These are phyloP conservation scores for Trypethelium eluteriae DNA, from an alignment of 495 filamentous ascomycete genomes.

Conservation along the genomic window DNA sequence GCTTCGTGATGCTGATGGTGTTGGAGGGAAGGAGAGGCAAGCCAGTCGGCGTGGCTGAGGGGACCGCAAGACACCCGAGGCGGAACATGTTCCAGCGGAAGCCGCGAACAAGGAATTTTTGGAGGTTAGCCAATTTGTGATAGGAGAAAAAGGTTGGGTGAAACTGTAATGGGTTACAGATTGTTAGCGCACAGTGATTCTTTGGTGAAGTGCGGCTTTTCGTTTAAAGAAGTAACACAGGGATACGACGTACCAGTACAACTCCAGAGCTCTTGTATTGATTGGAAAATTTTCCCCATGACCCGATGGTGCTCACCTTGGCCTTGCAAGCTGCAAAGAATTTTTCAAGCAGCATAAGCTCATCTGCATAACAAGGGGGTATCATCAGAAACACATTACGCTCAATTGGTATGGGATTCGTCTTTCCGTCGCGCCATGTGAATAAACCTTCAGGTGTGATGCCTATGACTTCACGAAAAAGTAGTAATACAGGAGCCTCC, in stretches of 20 bases:
- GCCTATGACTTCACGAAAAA: neutral
- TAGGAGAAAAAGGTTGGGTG: slow-evolving; percentile 14
- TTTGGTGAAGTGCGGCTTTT: neutral
- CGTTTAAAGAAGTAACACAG: neutral
- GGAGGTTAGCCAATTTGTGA: slow-evolving; percentile 16
- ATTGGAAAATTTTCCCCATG: neutral
- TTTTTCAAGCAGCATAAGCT: slow-evolving; percentile 16
- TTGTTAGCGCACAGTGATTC: neutral
- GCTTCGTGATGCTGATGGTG: slow-evolving; percentile 9
- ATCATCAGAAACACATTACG: slow-evolving; percentile 18
- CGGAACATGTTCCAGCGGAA: slow-evolving; percentile 12
- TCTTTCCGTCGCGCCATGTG: neutral
- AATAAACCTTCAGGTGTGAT: neutral
- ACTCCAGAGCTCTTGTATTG: neutral
- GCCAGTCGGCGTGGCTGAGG: neutral
- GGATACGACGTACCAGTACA: neutral
- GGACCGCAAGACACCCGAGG: slow-evolving; percentile 10
- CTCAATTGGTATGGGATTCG: neutral
- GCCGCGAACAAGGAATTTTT: slow-evolving; percentile 16
- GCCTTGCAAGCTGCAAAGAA: slow-evolving; percentile 15
- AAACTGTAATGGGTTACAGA: neutral
- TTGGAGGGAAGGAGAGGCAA: neutral
- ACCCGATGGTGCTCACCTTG: neutral
- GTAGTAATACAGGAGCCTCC: neutral
- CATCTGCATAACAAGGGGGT: slow-evolving; percentile 5